phyloP scores from a whole-genome alignment of 1,284 basidiomycete species.

The Trichosporon sp. region DNA sequence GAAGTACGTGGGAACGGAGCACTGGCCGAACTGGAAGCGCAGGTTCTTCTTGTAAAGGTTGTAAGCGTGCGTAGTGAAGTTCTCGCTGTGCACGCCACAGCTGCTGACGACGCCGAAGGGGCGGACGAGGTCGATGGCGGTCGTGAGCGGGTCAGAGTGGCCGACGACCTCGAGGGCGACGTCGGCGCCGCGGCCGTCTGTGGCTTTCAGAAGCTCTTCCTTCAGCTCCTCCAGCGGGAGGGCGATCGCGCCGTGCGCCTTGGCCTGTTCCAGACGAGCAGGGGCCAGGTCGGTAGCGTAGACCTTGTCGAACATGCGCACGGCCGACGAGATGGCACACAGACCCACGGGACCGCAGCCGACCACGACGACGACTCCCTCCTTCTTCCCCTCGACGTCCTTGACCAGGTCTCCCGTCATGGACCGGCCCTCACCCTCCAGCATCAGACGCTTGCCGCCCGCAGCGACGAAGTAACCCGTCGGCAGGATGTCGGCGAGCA shows the following conservation, averaged over 20 bases:
- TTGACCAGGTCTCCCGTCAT: slow-evolving; percentile 5
- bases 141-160: slow-evolving; percentile 60
- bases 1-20: slow-evolving; percentile 74
- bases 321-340: slow-evolving; percentile 48
- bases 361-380: slow-evolving; percentile 35
- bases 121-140: slow-evolving; percentile 70
- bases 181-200: slow-evolving; percentile 48
- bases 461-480: slow-evolving; percentile 49
- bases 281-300: slow-evolving; percentile 33
- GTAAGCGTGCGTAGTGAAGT: slow-evolving; percentile 33
- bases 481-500: slow-evolving; percentile 50
- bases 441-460: slow-evolving; percentile 39
- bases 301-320: slow-evolving; percentile 39
- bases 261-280: slow-evolving; percentile 25
- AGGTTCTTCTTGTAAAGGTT: slow-evolving; percentile 9
- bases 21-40: slow-evolving; percentile 58
- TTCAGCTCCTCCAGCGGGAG: slow-evolving; percentile 27
- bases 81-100: slow-evolving; percentile 68
- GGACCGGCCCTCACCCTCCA: slow-evolving; percentile 4
- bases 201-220: slow-evolving; percentile 28
- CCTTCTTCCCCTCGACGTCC: slow-evolving; percentile 7
- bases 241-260: slow-evolving; percentile 44
- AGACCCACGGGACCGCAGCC: slow-evolving; percentile 50
- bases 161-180: slow-evolving; percentile 65
- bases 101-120: slow-evolving; percentile 73